Evolutionary conservation across 306 rosid genomes (phyloP), one percentile per base, ranked within the genome.

Genomic region (Prunus kanzakura): DNA sequence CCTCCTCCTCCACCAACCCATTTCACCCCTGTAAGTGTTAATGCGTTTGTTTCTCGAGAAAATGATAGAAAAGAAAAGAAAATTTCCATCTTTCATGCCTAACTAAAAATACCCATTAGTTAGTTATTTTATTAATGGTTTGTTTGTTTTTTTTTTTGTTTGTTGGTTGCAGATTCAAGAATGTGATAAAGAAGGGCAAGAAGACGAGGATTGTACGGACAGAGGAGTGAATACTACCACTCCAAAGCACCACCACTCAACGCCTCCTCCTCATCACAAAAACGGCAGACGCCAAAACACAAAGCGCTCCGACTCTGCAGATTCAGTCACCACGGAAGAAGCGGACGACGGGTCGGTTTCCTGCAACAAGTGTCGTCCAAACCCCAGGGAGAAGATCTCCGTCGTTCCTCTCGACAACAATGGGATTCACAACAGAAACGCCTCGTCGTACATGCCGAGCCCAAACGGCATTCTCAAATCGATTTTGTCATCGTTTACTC

Each of bases 311-410:
- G 93, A 87, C 3, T 72, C 76, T 29, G 43, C 67, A 2, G 65
- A 46, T 14, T 72, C 92, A 3, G 89, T 64, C 9, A 63, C 72
- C 0, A 63, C 73, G 1, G 25, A 46, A 54, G 71, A 69, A 7
- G 80, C 49, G 13, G 83, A 78, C 38, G 97, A 88, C 8, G 86
- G 65, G 4, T 85, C 97, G 14, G 89, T 95, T 11, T 80, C 84
- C 6, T 95, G 97, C 87, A 89, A 87, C 87, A 92, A 92, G 84
- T 96, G 99, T 76, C 87, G 99, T 11, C 99, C 99, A 2, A 84
- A 87, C 30, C 81, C 87, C 8, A 88, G 99, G 2, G 99, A 96
- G 76, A 96, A 88, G 84, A 85, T 91, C 85, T 87, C 97, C 14
- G 88, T 96, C 14, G 91, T 87, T 22, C 98, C 99, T 0, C 70